These are phyloP conservation scores for Hymenoscyphus linearis DNA, from an alignment of 2,329 filamentous ascomycete species.

Conservation along the genomic window DNA sequence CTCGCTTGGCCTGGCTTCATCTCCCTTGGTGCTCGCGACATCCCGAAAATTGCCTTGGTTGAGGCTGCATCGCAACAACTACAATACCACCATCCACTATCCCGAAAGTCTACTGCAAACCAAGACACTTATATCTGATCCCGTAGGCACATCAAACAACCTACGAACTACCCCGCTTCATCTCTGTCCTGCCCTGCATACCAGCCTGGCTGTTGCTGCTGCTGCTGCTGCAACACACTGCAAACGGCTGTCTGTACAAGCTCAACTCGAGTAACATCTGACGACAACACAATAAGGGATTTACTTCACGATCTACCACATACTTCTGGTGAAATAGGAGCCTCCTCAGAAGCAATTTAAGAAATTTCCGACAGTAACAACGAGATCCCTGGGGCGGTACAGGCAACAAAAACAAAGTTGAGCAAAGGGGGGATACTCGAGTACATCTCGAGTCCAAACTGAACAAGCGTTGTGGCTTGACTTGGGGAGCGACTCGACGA, in stretches of 20 bases:
- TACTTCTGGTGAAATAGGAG: neutral
- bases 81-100: slow-evolving; percentile 1
- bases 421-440: neutral
- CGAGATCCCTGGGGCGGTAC: neutral
- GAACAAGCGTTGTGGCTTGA: neutral
- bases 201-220: too few species aligned
- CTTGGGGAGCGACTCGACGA: neutral
- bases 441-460: neutral
- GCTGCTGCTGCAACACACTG: neutral
- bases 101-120: neutral
- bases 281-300: neutral
- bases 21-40: too few species aligned
- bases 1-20: slow-evolving; percentile 1
- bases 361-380: neutral
- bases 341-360: neutral
- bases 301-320: neutral
- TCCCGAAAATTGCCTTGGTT: slow-evolving; percentile 13
- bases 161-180: neutral
- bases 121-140: neutral
- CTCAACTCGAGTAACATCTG: neutral
- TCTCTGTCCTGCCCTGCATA: neutral
- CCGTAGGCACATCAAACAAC: neutral
- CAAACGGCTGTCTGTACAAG: neutral
- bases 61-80: neutral
- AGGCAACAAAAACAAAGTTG: neutral